Base-by-base conservation (phyloP, 2,329 filamentous ascomycete genomes). In the Teratosphaeria epicoccoides region DNA sequence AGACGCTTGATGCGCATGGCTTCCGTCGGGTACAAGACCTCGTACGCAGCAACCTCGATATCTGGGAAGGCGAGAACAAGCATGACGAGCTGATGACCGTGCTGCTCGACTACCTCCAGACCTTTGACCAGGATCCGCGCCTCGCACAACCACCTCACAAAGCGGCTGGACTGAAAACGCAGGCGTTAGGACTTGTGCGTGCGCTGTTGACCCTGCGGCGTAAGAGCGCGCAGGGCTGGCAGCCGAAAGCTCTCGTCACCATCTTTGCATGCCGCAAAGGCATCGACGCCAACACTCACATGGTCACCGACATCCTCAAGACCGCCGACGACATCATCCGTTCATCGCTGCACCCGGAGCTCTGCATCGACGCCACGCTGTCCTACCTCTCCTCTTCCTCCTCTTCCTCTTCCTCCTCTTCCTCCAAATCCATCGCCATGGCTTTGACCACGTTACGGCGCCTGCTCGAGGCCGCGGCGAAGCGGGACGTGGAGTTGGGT, bases 11-110 rank as follows among this genome's bases (percentile, higher is more conserved):
- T 63, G 85, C 87, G 3, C 85, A 89, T 63, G 86, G 86, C 52
- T 88, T 90, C 74, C 80, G 86, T 49, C 86, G 87, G 62, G 73
- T 90, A 47, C 86, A 90, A 66, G 83, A 83, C 37, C 77, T 89
- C 57, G 77, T 88, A 54, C 82, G 84, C 57, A 83, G 85, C 53
- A 79, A 76, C 63, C 66, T 69, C 60, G 76, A 81, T 12, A 74
- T 81, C 20, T 81, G 86, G 63, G 76, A 77, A 63, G 76, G 77
- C 1, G 79, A 84, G 54, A 82, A 84, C 60, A 81, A 84, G 50
- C 88, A 88, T 54, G 79, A 84, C 57, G 76, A 82, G 6, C 74
- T 90, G 2, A 71, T 89, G 29, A 61, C 78, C 2, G 84, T 82
- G 0, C 75, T 88, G 20, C 85, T 90, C 55, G 79, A 82, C 46